These are phyloP conservation scores for Galerina sulciceps DNA, from an alignment of 768 basidiomycete species.

Conservation along the genomic window DNA sequence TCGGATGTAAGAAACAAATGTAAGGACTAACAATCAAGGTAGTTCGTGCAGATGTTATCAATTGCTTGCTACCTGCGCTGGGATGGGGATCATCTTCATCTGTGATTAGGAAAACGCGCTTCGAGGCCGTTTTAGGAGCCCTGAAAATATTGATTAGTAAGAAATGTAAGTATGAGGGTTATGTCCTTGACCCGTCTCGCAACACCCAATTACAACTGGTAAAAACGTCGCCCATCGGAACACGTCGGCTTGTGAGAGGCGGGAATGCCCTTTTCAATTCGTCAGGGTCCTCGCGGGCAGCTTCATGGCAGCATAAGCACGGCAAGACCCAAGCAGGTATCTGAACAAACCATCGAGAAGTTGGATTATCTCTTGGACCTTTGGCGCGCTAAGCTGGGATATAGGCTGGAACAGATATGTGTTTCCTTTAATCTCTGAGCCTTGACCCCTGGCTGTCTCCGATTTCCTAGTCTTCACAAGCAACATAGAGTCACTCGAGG, in stretches of 20 bases:
- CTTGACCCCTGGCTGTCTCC: constrained; percentile 40
- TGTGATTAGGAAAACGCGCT: constrained; percentile 92
- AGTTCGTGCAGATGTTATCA: constrained; percentile 71
- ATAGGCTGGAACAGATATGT: constrained; percentile 80
- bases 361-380: constrained; percentile 77
- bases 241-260: constrained; percentile 57
- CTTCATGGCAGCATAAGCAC: constrained; percentile 41
- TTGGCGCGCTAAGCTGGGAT: constrained; percentile 75
- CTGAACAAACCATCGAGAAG: constrained; percentile 70
- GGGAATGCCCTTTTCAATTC: constrained; percentile 65
- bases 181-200: constrained; percentile 72
- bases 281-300: constrained; percentile 64
- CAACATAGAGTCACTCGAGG: constrained; percentile 1
- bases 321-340: neutral
- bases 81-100: constrained; percentile 83
- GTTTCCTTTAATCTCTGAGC: constrained; percentile 69
- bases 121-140: constrained; percentile 87
- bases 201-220: constrained; percentile 90
- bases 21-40: constrained; percentile 60
- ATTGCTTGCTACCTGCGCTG: constrained; percentile 56
- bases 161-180: neutral
- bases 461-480: constrained; percentile 45
- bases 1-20: neutral
- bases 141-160: constrained; percentile 37
- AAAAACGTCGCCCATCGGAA: constrained; percentile 89